Conservation (phyloP, 2,329 filamentous ascomycete genomes). For the Colletotrichum nymphaeae region DNA sequence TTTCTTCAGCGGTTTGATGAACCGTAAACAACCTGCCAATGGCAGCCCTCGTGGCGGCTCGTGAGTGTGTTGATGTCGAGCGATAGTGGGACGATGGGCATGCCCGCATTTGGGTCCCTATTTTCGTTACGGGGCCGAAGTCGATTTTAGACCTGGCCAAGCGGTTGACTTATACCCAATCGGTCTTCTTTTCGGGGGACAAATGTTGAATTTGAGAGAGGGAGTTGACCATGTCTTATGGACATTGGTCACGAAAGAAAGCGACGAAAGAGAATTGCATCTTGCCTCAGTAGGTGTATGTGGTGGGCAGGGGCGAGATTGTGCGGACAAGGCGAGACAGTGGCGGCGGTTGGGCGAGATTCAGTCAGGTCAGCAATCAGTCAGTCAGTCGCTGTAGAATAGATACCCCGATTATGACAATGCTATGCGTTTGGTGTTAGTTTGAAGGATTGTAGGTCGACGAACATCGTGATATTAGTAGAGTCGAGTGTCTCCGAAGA, state of each 20-base stretch:
- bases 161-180: not conserved
- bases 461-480: not conserved
- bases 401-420: conserved; percentile 53
- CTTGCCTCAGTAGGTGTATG: not conserved
- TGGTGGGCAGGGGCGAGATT: not conserved
- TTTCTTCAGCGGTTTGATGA: conserved; percentile 71
- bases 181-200: not conserved
- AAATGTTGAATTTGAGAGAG: not conserved
- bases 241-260: conserved; percentile 1
- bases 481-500: not conserved
- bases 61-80: not conserved
- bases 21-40: conserved; percentile 52
- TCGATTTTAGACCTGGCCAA: not conserved
- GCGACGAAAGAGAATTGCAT: not conserved
- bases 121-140: not conserved
- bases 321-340: not conserved
- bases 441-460: not conserved
- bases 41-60: conserved; percentile 24
- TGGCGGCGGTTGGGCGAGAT: conserved; percentile 5
- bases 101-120: not conserved
- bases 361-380: conserved; percentile 24
- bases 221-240: not conserved
- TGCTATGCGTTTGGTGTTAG: conserved; percentile 18
- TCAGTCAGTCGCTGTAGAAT: conserved; percentile 47
- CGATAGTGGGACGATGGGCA: not conserved